Evolutionary conservation across 257 asterid genomes (phyloP).

Genomic region (Nicotiana noctiflora): DNA sequence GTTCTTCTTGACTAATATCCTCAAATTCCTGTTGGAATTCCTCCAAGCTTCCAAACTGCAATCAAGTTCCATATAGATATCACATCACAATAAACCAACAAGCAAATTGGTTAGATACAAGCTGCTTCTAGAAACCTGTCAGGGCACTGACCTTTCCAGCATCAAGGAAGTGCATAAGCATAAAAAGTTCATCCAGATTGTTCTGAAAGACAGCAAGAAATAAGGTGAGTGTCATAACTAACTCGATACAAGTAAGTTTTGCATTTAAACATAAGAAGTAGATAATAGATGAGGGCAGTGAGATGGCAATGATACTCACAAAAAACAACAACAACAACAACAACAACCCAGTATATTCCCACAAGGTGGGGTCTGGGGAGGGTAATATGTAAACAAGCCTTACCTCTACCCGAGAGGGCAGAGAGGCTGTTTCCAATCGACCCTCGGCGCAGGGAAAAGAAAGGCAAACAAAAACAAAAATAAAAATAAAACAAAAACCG

Average conservation of each 20-base stretch:
- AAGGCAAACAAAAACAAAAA: no score
- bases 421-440: no score
- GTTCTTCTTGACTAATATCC: conserved; percentile 98
- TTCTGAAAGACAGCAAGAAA: conserved; percentile 47
- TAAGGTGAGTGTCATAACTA: conserved; percentile 17
- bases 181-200: conserved; percentile 91
- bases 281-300: background rate
- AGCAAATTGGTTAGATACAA: background rate
- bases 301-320: no score
- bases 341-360: no score
- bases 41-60: conserved; percentile 86
- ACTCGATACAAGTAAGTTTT: background rate
- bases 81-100: background rate
- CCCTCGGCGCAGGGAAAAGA: no score
- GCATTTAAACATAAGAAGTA: background rate
- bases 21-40: conserved; percentile 93
- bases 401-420: no score
- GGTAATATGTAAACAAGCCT: no score
- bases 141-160: conserved; percentile 75
- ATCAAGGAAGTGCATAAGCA: conserved; percentile 99
- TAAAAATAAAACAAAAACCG: no score
- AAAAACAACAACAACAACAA: no score
- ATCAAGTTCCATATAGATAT: conserved; percentile 4
- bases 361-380: no score
- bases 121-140: conserved; percentile 1